Percentiles rank a stretch among this genome's conserved stretches.
Evolutionary conservation across 495 filamentous ascomycete genomes (phyloP).

Genomic region (Talaromyces proteolyticus): DNA sequence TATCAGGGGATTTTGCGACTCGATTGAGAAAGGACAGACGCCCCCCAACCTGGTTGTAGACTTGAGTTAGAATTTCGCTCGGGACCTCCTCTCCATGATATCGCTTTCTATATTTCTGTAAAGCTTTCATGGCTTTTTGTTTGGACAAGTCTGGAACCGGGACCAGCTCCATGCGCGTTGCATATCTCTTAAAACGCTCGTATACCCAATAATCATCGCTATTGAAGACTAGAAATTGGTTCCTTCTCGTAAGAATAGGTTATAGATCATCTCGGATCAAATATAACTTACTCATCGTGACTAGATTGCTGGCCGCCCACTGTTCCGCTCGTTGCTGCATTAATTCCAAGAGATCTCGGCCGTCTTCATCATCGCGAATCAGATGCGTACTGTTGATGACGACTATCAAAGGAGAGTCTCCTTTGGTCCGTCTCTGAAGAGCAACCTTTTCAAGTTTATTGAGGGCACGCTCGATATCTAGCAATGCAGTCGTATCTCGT

Average conservation of each 20-base stretch:
- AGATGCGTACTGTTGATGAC: conserved; percentile 92
- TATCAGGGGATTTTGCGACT: conserved; percentile 74
- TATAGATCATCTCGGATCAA: background rate
- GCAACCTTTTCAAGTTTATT: conserved; percentile 98
- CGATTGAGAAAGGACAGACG: conserved; percentile 79
- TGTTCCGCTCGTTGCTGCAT: conserved; percentile 93
- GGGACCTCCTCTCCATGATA: conserved; percentile 57
- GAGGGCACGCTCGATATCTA: conserved; percentile 93
- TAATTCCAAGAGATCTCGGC: conserved; percentile 84
- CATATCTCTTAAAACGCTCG: conserved; percentile 83
- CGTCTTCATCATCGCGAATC: conserved; percentile 84
- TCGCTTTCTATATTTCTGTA: conserved; percentile 66
- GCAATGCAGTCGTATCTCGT: conserved; percentile 78
- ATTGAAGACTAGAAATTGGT: conserved; percentile 59
- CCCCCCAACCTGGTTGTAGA: conserved; percentile 83
- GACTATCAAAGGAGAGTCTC: conserved; percentile 64
- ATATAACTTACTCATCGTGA: conserved; percentile 55
- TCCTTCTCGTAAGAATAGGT: background rate
- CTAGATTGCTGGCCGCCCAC: conserved; percentile 86
- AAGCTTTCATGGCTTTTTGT: conserved; percentile 63
- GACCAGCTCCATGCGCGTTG: conserved; percentile 87
- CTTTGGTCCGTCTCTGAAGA: conserved; percentile 52
- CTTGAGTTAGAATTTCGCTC: conserved; percentile 54
- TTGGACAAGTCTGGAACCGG: conserved; percentile 77
- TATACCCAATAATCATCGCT: conserved; percentile 98